Percentiles rank a stretch among this genome's conserved stretches.
Evolutionary conservation across 176 grass and related monocot species (phyloP).

Genomic region (Triticum monococcum): DNA sequence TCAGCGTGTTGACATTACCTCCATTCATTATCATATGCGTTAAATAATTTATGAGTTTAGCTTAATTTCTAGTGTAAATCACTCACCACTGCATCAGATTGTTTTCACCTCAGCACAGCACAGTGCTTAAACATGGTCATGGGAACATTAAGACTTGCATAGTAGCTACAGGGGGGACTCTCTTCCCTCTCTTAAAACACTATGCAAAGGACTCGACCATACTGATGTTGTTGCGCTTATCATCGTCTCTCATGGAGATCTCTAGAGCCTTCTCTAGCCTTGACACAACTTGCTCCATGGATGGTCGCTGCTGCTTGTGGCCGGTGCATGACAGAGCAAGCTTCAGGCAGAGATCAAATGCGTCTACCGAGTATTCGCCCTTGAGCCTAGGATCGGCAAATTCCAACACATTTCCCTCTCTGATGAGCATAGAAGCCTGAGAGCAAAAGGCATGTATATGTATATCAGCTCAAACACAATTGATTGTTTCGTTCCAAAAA

Average conservation of each 20-base stretch:
- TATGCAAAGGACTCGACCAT: slow-evolving; percentile 38
- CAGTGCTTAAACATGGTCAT: slow-evolving; percentile 28
- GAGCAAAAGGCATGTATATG: slow-evolving; percentile 9
- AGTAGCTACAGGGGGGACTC: slow-evolving; percentile 24
- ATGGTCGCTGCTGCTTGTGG: slow-evolving; percentile 54
- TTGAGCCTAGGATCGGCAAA: slow-evolving; percentile 62
- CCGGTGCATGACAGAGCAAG: slow-evolving; percentile 65
- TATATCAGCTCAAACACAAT: not conserved
- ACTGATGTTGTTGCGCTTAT: slow-evolving; percentile 21
- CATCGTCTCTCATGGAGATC: slow-evolving; percentile 30
- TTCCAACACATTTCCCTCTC: slow-evolving; percentile 43
- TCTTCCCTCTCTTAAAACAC: not conserved
- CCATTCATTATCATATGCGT: not conserved
- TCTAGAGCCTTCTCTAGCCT: slow-evolving; percentile 55
- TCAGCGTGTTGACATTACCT: not conserved
- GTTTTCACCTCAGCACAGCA: not conserved
- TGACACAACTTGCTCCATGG: slow-evolving; percentile 63
- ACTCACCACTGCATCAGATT: slow-evolving; percentile 1
- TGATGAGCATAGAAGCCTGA: slow-evolving; percentile 51
- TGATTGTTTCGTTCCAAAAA: not conserved
- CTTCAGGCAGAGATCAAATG: slow-evolving; percentile 59
- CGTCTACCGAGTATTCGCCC: slow-evolving; percentile 46
- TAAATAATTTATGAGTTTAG: not conserved
- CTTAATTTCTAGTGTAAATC: not conserved
- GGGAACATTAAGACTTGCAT: slow-evolving; percentile 16